Conservation (phyloP, 257 asterid species). For the Nyctanthes arbortristis region DNA sequence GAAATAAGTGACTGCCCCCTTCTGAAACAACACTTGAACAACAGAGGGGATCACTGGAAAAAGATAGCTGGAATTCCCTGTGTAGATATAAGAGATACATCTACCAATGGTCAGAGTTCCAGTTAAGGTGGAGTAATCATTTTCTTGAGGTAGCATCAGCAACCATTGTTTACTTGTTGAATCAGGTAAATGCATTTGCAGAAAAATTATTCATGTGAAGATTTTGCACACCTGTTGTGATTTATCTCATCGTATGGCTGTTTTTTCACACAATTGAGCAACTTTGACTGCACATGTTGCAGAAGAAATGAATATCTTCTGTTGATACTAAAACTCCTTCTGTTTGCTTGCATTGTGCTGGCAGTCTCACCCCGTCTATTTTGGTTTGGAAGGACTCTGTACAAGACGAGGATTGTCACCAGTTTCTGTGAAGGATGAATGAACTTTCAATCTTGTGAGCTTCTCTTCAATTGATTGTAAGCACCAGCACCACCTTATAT, state of each 20-base stretch:
- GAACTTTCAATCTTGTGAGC: background rate
- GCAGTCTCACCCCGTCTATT: background rate
- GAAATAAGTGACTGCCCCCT: slow-evolving; percentile 56
- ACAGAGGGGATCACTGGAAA: slow-evolving; percentile 59
- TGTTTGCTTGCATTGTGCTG: background rate
- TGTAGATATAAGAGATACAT: slow-evolving; percentile 57
- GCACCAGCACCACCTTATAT: no score
- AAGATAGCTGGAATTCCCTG: slow-evolving; percentile 70
- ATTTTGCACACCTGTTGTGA: background rate
- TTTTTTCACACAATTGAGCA: background rate
- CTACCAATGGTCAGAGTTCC: slow-evolving; percentile 35
- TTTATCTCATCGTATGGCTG: background rate
- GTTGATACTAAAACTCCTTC: background rate
- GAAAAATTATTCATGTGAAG: background rate
- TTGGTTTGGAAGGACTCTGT: background rate
- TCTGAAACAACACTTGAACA: slow-evolving; percentile 44
- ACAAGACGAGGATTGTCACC: background rate
- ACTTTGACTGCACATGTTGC: background rate
- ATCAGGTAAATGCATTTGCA: background rate
- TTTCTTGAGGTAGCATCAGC: background rate
- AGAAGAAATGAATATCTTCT: background rate
- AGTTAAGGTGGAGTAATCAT: slow-evolving; percentile 14
- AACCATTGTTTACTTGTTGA: background rate
- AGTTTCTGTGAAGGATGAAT: background rate
- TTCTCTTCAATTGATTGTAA: background rate